Percentiles rank a stretch among this genome's conserved stretches.
phyloP scores from a whole-genome alignment of 1,284 basidiomycete genomes.

The Sphagnurus paluster region DNA sequence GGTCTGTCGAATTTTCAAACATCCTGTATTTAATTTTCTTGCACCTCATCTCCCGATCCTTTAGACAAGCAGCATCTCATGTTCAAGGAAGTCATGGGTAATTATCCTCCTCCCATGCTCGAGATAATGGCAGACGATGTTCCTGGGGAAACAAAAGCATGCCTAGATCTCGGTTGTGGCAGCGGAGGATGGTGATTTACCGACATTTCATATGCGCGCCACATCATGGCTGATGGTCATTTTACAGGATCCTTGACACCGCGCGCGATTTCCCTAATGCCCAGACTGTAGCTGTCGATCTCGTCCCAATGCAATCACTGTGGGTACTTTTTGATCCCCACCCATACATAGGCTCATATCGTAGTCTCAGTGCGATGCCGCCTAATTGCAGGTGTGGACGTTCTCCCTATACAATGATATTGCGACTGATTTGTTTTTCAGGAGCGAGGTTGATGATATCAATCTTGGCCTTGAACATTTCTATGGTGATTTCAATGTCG shows the following conservation, averaged over 20 bases:
- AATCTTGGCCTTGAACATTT: slow-evolving; percentile 81
- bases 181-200: slow-evolving; percentile 67
- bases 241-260: slow-evolving; percentile 67
- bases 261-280: slow-evolving; percentile 72
- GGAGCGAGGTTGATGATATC: slow-evolving; percentile 81
- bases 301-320: slow-evolving; percentile 73
- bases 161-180: slow-evolving; percentile 78
- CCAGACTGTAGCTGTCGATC: slow-evolving; percentile 70
- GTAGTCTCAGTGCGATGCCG: slow-evolving; percentile 53
- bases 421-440: slow-evolving; percentile 26
- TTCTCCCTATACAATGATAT: slow-evolving; percentile 5
- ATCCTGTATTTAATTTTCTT: neutral
- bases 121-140: slow-evolving; percentile 58
- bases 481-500: slow-evolving; percentile 72
- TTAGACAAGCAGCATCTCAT: slow-evolving; percentile 68
- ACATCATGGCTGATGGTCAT: slow-evolving; percentile 61
- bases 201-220: slow-evolving; percentile 37
- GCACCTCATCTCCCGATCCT: neutral
- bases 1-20: slow-evolving; percentile 34
- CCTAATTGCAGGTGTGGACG: slow-evolving; percentile 59
- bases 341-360: slow-evolving; percentile 9
- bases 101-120: slow-evolving; percentile 57
- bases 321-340: slow-evolving; percentile 34
- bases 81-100: slow-evolving; percentile 63
- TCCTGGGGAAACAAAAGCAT: slow-evolving; percentile 58